Conservation (phyloP, 1,284 basidiomycete species). For the Austroboletus novae-zelandiae region DNA sequence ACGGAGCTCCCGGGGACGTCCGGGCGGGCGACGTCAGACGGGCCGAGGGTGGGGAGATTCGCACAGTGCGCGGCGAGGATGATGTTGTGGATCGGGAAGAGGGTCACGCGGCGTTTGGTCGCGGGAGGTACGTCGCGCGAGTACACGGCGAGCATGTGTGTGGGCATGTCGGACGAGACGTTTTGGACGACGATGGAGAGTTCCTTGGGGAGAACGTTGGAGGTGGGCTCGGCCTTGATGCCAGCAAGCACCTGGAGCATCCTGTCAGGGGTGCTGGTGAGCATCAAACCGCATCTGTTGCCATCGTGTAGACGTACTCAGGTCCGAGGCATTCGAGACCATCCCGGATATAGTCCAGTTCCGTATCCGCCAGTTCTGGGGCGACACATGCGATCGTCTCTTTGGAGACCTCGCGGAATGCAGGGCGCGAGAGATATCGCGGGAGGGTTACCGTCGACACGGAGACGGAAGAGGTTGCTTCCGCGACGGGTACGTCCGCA, state of each 20-base stretch:
- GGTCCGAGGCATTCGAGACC: slow-evolving; percentile 31
- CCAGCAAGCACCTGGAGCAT: slow-evolving; percentile 31
- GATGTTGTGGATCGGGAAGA: slow-evolving; percentile 57
- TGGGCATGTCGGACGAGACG: slow-evolving; percentile 42
- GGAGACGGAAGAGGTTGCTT: slow-evolving; percentile 7
- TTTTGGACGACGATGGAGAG: slow-evolving; percentile 27
- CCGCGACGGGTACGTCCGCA: slow-evolving; percentile 1
- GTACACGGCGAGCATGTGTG: slow-evolving; percentile 55
- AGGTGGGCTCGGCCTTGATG: slow-evolving; percentile 22
- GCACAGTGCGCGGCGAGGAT: slow-evolving; percentile 55
- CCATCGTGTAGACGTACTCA: slow-evolving; percentile 13
- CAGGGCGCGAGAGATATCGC: slow-evolving; percentile 22
- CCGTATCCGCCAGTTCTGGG: slow-evolving; percentile 25
- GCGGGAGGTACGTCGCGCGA: slow-evolving; percentile 25
- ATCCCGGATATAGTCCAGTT: slow-evolving; percentile 25
- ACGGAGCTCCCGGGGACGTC: slow-evolving; percentile 18
- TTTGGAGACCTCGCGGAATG: slow-evolving; percentile 11
- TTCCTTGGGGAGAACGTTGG: slow-evolving; percentile 31
- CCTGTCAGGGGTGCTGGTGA: slow-evolving; percentile 13
- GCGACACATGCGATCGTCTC: slow-evolving; percentile 20
- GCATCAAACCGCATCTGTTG: slow-evolving; percentile 9
- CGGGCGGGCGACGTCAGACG: slow-evolving; percentile 21
- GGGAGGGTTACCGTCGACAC: slow-evolving; percentile 18
- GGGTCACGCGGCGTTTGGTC: slow-evolving; percentile 37
- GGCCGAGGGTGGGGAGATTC: slow-evolving; percentile 43